phyloP scores from a whole-genome alignment of 345 rosid genomes.

The Gossypium arboreum region DNA sequence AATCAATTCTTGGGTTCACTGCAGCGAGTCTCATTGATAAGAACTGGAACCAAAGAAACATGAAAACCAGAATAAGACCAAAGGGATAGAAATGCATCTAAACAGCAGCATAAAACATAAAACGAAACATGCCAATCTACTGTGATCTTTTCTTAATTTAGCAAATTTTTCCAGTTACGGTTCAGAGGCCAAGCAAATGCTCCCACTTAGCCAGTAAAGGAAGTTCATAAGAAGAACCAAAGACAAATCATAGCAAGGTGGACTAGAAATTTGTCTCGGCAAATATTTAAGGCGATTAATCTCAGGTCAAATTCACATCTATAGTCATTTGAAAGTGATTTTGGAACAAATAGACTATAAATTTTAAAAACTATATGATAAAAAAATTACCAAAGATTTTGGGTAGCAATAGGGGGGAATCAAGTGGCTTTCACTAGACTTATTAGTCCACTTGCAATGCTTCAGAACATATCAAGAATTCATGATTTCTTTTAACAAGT shows the following conservation, averaged over 20 bases:
- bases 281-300: neutral
- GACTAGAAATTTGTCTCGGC: neutral
- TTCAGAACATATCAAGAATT: neutral
- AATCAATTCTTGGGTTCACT: slow-evolving; percentile 75
- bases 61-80: slow-evolving; percentile 15
- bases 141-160: neutral
- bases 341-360: neutral
- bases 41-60: slow-evolving; percentile 51
- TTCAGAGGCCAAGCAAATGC: neutral
- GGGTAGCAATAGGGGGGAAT: neutral
- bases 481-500: neutral
- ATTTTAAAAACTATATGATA: neutral
- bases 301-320: neutral
- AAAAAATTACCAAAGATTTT: neutral
- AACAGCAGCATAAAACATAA: neutral
- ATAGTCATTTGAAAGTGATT: neutral
- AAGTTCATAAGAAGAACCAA: neutral
- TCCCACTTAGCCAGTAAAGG: neutral
- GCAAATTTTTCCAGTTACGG: neutral
- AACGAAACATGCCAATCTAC: neutral
- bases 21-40: slow-evolving; percentile 97
- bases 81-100: neutral
- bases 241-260: neutral
- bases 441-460: neutral
- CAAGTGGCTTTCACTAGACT: neutral